These are phyloP conservation scores for Zoysia matrella DNA, from an alignment of 202 grass and related monocot species.

Conservation along the genomic window DNA sequence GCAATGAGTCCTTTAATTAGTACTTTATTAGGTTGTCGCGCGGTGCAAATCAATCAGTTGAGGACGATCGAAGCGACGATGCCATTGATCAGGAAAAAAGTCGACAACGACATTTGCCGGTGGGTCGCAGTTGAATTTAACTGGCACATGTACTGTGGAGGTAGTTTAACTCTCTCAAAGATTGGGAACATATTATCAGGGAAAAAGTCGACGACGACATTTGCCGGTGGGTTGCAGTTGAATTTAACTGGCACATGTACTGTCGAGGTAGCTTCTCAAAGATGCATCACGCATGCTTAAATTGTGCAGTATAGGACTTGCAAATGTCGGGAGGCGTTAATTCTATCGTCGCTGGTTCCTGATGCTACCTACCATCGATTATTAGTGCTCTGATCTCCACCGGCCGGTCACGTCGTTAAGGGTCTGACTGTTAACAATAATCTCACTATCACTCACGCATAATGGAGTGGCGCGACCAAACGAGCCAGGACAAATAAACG, in stretches of 20 bases:
- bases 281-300: too few relatives aligned
- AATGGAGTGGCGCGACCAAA: too few relatives aligned
- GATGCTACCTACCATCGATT: not conserved
- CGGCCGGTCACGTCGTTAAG: slow-evolving; percentile 22
- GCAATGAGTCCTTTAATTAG: not conserved
- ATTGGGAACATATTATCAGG: too few relatives aligned
- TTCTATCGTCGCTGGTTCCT: not conserved
- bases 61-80: slow-evolving; percentile 16
- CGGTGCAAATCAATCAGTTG: slow-evolving; percentile 22
- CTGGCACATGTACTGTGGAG: too few relatives aligned
- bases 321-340: too few relatives aligned
- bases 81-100: not conserved
- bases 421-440: slow-evolving; percentile 13
- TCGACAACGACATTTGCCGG: too few relatives aligned
- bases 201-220: slow-evolving; percentile 11
- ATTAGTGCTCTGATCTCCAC: not conserved
- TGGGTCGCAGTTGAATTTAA: too few relatives aligned
- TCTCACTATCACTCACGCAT: not conserved
- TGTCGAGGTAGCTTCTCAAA: too few relatives aligned
- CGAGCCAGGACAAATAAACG: not conserved
- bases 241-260: slow-evolving; percentile 18
- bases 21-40: not conserved
- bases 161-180: too few relatives aligned
- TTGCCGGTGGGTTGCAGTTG: slow-evolving; percentile 25
- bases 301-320: too few relatives aligned